Base-by-base conservation (phyloP, 2,329 filamentous ascomycete species). In the Capronia epimyces region DNA sequence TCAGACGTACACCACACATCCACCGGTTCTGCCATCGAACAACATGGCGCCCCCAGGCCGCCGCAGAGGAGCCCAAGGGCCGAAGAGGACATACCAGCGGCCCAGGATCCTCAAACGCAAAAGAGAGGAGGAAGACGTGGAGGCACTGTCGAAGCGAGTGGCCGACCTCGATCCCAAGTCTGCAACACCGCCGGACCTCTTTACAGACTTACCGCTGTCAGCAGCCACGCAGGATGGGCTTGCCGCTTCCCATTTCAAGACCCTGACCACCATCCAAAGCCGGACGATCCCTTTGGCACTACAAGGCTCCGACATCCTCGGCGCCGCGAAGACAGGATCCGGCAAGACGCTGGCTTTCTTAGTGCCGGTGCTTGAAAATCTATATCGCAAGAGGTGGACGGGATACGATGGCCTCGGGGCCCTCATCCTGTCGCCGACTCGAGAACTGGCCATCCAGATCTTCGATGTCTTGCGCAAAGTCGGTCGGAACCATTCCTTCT, bases 321-420 rank as follows among this genome's bases (percentile, higher is more conserved):
- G 90, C 36, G 93, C 93, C 3, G 93, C 93, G 34, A 96, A 95
- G 71, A 97, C 91, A 0, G 91, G 91, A 45, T 94, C 87, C 65
- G 91, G 91, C 64, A 97, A 97, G 75, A 97, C 91, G 0, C 76
- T 98, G 20, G 88, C 93, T 0, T 98, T 98, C 67, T 72, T 98
- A 6, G 75, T 97, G 2, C 93, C 93, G 1, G 84, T 97, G 0
- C 79, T 98, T 43, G 93, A 98, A 69, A 94, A 91, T 63, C 78
- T 98, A 2, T 93, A 95, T 68, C 83, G 89, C 45, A 81, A 83
- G 49, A 87, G 84, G 77, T 96, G 90, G 84, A 87, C 93, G 13
- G 87, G 95, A 62, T 79, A 83, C 61, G 93, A 98, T 70, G 93
- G 93, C 0, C 75, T 98, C 24, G 91, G 91, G 7, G 93, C 93